Conservation (phyloP, 2,329 filamentous ascomycete genomes). For the Verticillium albo-atrum region DNA sequence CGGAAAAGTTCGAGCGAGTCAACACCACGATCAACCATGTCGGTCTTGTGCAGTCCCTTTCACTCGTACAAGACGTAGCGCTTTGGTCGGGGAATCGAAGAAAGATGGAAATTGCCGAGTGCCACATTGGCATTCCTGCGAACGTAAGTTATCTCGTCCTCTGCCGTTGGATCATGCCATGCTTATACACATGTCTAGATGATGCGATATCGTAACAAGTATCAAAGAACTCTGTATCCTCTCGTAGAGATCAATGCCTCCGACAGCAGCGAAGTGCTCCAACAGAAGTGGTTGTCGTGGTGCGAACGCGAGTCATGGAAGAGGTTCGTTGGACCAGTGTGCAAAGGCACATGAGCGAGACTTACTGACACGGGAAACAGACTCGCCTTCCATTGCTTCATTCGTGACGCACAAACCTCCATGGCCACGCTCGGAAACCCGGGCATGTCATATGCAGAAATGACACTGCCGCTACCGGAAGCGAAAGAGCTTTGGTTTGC, state of each 20-base stretch:
- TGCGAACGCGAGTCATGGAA: slow-evolving; percentile 62
- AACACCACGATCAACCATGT: slow-evolving; percentile 41
- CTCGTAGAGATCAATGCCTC: slow-evolving; percentile 43
- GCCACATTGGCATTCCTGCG: slow-evolving; percentile 39
- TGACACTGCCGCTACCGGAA: slow-evolving; percentile 62
- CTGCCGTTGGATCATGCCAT: background rate
- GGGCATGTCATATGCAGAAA: slow-evolving; percentile 63
- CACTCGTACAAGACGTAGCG: slow-evolving; percentile 44
- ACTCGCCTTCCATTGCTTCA: slow-evolving; percentile 60
- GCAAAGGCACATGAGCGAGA: background rate
- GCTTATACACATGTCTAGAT: slow-evolving; percentile 27
- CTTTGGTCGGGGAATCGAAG: slow-evolving; percentile 51
- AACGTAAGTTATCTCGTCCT: slow-evolving; percentile 27
- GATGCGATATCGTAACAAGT: slow-evolving; percentile 53
- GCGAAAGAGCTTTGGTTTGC: slow-evolving; percentile 62
- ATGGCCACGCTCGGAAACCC: slow-evolving; percentile 63
- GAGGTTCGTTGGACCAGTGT: slow-evolving; percentile 31
- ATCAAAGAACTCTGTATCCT: slow-evolving; percentile 51
- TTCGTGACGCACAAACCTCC: slow-evolving; percentile 63
- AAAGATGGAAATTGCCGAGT: slow-evolving; percentile 54
- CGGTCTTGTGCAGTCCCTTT: slow-evolving; percentile 43
- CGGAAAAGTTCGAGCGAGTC: slow-evolving; percentile 39
- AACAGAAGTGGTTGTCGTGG: slow-evolving; percentile 64
- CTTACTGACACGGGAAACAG: slow-evolving; percentile 20
- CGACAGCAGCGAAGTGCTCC: slow-evolving; percentile 52